Base-by-base conservation (phyloP, 2,329 filamentous ascomycete genomes). In the Trichoderma arundinaceum region DNA sequence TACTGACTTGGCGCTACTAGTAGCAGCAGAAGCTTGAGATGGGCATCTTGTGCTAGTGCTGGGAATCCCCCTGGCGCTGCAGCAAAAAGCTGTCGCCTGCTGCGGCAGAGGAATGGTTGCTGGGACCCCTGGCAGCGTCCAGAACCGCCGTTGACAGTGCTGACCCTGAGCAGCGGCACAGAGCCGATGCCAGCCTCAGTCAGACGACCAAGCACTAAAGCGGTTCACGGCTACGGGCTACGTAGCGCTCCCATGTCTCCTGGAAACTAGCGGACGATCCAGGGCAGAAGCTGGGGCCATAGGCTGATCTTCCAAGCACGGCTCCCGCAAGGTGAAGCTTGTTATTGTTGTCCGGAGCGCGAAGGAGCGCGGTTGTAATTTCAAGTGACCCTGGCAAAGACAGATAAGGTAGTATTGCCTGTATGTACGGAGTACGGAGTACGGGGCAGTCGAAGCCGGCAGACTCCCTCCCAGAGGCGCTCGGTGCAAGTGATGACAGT, bases 241-340 rank as follows among this genome's bases (percentile, higher is more conserved):
- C 43, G 41, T 39, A 61, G 64, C 62, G 62, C 62, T 64, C 22
- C 22, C 22, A 28, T 28, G 22, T 28, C 22, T 28, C 22, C n/a
- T 64, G 62, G 15, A 44, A 58, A 33, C 64, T 66, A 66, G 56
- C 56, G 57, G 64, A 43, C 64, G 64, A 66, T 66, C 64, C 64
- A 66, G 64, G 64, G 64, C 64, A 60, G 53, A 48, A 38, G 52
- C 41, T 49, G 51, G 52, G 43, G 43, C 51, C 41, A 51, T n/a
- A 41, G 49, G 44, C 63, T 52, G 54, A 65, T 65, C 63, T 28
- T 57, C 61, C 60, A 53, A 19, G 49, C 49, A 43, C 22, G 4
- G 22, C 22, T 28, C 22, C 22, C 22, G 22, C 22, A 2, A 28
- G 22, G 22, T 28, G 22, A 28, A 28, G 22, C 22, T 28, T 28